phyloP scores from a whole-genome alignment of 495 filamentous ascomycete genomes.

The Neurospora sp. region DNA sequence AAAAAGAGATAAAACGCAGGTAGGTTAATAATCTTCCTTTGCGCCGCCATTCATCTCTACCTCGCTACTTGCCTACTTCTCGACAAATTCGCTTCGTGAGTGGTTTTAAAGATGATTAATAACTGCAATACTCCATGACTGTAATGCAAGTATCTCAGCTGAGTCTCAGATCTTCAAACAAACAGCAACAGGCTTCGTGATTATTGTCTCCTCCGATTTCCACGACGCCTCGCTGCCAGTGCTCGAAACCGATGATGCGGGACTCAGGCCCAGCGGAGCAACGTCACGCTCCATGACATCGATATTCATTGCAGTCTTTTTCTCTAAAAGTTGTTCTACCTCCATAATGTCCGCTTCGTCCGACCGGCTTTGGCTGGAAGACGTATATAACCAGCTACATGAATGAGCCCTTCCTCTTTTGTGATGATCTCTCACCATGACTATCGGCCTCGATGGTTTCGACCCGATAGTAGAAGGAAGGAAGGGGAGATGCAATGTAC shows the following conservation, averaged over 20 bases:
- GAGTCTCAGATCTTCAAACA: neutral
- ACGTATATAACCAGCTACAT: neutral
- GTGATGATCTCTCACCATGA: neutral
- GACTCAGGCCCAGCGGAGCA: neutral
- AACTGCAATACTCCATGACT: neutral
- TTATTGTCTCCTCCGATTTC: neutral
- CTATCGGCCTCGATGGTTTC: neutral
- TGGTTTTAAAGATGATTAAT: neutral
- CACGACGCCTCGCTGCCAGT: neutral
- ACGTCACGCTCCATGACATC: neutral
- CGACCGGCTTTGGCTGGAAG: neutral
- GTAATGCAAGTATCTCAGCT: neutral
- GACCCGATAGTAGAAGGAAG: conserved; percentile 9
- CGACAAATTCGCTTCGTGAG: neutral
- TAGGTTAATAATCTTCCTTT: neutral
- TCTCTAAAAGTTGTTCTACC: neutral
- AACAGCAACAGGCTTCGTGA: neutral
- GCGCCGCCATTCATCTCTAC: neutral
- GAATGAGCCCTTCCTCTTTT: neutral
- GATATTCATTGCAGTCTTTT: too few relatives aligned
- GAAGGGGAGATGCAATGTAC: too few relatives aligned
- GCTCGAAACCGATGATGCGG: neutral
- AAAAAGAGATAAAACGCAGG: neutral
- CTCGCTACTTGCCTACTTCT: neutral
- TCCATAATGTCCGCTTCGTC: neutral